These are phyloP conservation scores for Stagonosporopsis cucurbitacearum DNA, from an alignment of 2,329 filamentous ascomycete genomes.

Conservation along the genomic window DNA sequence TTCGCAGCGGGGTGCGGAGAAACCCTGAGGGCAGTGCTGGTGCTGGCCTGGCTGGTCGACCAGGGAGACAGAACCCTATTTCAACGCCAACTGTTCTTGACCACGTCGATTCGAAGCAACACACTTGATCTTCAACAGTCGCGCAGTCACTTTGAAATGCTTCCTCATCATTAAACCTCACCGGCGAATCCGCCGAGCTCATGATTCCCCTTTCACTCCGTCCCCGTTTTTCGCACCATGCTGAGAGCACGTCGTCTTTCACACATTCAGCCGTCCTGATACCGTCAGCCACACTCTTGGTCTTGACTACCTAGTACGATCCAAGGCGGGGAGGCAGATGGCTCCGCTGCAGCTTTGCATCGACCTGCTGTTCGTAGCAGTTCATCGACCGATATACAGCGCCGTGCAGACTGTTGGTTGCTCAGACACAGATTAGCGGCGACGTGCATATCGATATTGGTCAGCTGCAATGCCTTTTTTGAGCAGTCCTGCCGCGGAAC, in stretches of 20 bases:
- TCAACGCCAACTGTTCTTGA: constrained; percentile 32
- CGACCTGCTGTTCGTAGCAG: constrained; percentile 27
- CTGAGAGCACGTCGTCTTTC: constrained; percentile 7
- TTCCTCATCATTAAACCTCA: not conserved
- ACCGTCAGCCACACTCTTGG: constrained; percentile 21
- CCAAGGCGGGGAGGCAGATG: constrained; percentile 29
- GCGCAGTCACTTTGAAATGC: not conserved
- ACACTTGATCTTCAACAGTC: not conserved
- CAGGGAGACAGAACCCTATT: constrained; percentile 49
- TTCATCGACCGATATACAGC: constrained; percentile 20
- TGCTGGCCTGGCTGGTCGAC: constrained; percentile 37
- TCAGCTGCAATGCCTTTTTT: constrained; percentile 31
- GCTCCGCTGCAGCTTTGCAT: constrained; percentile 25
- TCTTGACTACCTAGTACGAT: constrained; percentile 26
- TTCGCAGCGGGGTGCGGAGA: constrained; percentile 48
- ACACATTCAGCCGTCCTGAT: constrained; percentile 5
- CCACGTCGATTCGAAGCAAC: constrained; percentile 4
- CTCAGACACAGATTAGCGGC: constrained; percentile 34
- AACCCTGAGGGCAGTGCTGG: constrained; percentile 46
- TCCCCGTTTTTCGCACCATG: constrained; percentile 11
- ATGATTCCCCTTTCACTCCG: constrained; percentile 18
- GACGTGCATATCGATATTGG: constrained; percentile 37
- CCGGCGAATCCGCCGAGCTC: not conserved
- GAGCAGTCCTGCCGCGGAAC: not conserved
- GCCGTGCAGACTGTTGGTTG: constrained; percentile 26